Base-by-base conservation (phyloP, 768 basidiomycete species). In the Collybia sordida region DNA sequence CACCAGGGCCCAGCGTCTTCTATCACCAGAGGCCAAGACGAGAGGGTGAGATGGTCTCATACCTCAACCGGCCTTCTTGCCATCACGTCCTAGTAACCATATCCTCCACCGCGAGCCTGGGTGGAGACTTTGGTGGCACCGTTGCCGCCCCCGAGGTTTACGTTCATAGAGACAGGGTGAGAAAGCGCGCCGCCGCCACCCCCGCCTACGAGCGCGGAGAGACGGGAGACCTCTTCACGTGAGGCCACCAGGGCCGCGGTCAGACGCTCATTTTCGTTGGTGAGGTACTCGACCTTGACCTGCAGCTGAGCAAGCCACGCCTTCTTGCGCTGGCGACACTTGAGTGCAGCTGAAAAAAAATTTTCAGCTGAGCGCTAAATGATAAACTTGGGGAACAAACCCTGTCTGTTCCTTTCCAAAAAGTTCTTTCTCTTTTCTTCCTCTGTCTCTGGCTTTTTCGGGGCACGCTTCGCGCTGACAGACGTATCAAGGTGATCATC, bases 291-390 rank as follows among this genome's bases (percentile, higher is more conserved):
- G 69, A 96, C 93, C 62, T 95, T 95, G 35, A 87, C 83, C 68
- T 99, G 97, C 15, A 99, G 77, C 54, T 90, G 86, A 23, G 85
- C 79, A 12, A 98, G 81, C 97, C 97, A 99, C 4, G 93, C 93
- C 69, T 99, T 99, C 72, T 99, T 99, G 51, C 97, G 89, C 65
- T 99, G 97, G 28, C 97, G 93, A 70, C 97, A 99, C 72, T 98
- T 98, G 58, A 98, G 83, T 5, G 97, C 97, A 53, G 97, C 96
- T 98, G 59, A 1, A 47, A 9, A 42, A 24, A 28, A 11, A 46
- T 28, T 17, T 28, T 41, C 6, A 38, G 52, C 35, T 15, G 49
- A 42, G 24, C 28, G 14, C 52, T 28, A 35, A 52, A 53, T 22
- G 18, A 35, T 36, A 25, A 22, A 14, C 19, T 50, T 34, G 28